Evolutionary conservation across 176 grass and related monocot genomes (phyloP), one percentile per base, ranked within the genome.

Genomic region (Zea luxurians): DNA sequence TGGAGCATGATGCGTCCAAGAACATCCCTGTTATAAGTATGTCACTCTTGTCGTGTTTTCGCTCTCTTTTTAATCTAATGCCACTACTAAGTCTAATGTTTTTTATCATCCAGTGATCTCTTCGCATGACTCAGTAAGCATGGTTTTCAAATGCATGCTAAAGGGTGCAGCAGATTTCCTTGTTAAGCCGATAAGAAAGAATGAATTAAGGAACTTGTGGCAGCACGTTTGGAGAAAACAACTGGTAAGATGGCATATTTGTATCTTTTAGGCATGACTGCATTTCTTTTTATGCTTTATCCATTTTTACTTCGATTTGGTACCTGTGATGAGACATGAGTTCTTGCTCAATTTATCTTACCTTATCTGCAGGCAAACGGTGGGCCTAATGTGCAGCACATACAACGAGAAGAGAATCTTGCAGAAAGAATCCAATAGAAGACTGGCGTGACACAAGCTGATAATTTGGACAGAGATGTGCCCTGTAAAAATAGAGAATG

Each of bases 201-300:
- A 99, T 41, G 96, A 99, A 73, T 36, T 99, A 64, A 76, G 86
- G 73, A 99, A 99, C 78, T 77, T 99, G 46, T 99, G 96, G 96
- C 96, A 99, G 76, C 96, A 99, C 47, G 96, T 96, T 73, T 99
- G 96, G 96, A 95, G 96, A 89, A 92, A 89, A 73, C 92, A 99
- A 76, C 61, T 99, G 52, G 96, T 99, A 91, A 58, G 86, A 41
- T 37, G 43, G 11, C 44, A 67, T 73, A 47, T 79, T 13, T 66
- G 37, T 70, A 70, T 77, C 18, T 35, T 68, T 69, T 73, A 15
- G 45, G 66, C 18, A 46, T 77, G 20, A 55, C n/a, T 86, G 20
- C 50, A 54, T 15, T 86, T 66, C 10, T 27, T 68, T 57, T 64
- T 11, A 18, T 48, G 40, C 34, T 66, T 21, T 38, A 21, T 37